Base-by-base conservation (phyloP, 1,284 basidiomycete genomes). In the Puccinia polysora region DNA sequence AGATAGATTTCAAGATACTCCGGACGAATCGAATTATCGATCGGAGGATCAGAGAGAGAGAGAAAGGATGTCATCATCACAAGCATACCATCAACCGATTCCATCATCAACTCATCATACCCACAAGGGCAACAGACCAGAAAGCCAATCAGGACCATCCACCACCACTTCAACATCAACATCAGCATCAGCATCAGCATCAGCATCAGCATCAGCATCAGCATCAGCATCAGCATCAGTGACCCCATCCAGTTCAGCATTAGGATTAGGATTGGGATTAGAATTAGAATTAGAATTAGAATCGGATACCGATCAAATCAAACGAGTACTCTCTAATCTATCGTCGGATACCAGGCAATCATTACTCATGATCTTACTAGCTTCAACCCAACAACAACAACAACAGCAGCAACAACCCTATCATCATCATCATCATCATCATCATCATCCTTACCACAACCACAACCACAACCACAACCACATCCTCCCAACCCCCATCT, bases 301-400 rank as follows among this genome's bases (percentile, higher is more conserved):
- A 43, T 18, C 49, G 14, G 10, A 6, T 15, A 23, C 49, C 49
- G 49, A 50, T 50, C 49, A 28, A 6, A 65, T 65, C 63, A 65
- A 52, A 40, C 49, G 38, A 25, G 63, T 47, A 38, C 63, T 65
- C 50, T 28, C 30, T 32, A 47, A 23, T 52, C 47, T 65, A 20
- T 65, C 63, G 4, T 47, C 63, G 18, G 23, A 65, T 20, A 65
- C 63, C 5, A 34, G 50, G n/a, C 45, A 65, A 12, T 50, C 45
- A 36, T 28, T 65, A 8, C 47, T 65, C 3, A 36, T 47, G 8
- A 20, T 65, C 25, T 36, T 65, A 36, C 38, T 65, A 1, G 47
- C 45, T 18, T 28, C 63, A 18, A 34, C 38, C 12, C 15, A 32
- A 10, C 34, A 60, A 5, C 14, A 40, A 4, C 32, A 15, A 38